Conservation (phyloP, 1,139 yeast genomes). For the Kazachstania sp. region DNA sequence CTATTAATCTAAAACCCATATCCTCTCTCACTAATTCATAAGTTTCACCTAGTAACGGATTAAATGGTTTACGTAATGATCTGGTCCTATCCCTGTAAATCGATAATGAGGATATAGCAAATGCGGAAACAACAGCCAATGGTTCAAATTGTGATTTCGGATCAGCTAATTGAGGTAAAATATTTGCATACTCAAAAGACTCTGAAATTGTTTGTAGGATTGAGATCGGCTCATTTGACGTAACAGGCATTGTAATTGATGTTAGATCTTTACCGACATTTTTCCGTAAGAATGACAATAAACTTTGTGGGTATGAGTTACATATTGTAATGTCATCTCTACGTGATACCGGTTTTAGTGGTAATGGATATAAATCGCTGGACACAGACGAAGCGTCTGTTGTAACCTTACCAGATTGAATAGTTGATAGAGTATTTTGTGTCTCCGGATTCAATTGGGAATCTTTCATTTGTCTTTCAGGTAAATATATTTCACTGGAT, state of each 20-base stretch:
- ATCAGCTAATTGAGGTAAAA: constrained; percentile 53
- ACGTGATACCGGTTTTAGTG: constrained; percentile 41
- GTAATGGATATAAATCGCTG: constrained; percentile 54
- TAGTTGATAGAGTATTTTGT: neutral
- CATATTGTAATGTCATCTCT: constrained; percentile 55
- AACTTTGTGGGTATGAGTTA: constrained; percentile 67
- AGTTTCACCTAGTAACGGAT: constrained; percentile 84
- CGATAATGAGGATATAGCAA: constrained; percentile 70
- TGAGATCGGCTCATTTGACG: constrained; percentile 84
- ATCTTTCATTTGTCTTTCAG: neutral
- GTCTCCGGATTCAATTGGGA: neutral
- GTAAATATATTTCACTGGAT: neutral
- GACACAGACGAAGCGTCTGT: neutral
- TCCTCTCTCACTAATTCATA: constrained; percentile 78
- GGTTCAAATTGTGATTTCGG: constrained; percentile 45
- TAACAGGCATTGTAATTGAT: constrained; percentile 87
- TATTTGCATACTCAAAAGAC: constrained; percentile 60
- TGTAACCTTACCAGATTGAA: neutral
- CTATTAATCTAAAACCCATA: constrained; percentile 54
- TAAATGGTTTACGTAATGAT: constrained; percentile 79
- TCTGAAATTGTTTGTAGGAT: constrained; percentile 75
- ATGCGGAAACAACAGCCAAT: constrained; percentile 58
- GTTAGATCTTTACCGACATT: constrained; percentile 88
- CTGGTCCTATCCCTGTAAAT: constrained; percentile 67
- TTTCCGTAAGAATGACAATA: constrained; percentile 70